phyloP scores from a whole-genome alignment of 2,329 filamentous ascomycete genomes.

The Leptodontidium sp. region DNA sequence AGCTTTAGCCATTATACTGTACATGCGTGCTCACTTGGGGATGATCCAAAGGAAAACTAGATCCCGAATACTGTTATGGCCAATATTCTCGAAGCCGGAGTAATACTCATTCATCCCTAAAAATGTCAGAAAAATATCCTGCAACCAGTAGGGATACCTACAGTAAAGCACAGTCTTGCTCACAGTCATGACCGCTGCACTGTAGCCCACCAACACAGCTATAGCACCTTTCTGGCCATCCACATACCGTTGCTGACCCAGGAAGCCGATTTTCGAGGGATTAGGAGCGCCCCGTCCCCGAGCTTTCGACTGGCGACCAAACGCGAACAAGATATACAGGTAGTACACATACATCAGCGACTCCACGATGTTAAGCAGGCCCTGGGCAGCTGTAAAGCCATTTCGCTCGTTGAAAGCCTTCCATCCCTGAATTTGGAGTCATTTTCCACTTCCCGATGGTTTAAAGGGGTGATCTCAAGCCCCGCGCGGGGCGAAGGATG shows the following conservation, averaged over 20 bases:
- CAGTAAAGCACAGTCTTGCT: constrained; percentile 75
- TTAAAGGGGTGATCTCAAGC: not conserved
- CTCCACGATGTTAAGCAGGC: constrained; percentile 67
- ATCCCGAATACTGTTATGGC: constrained; percentile 64
- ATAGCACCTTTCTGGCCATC: constrained; percentile 59
- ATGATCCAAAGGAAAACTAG: constrained; percentile 69
- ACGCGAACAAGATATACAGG: constrained; percentile 58
- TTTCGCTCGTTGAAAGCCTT: constrained; percentile 66
- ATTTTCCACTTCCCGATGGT: not conserved
- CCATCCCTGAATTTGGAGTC: constrained; percentile 51
- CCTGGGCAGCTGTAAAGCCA: constrained; percentile 72
- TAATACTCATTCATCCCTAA: constrained; percentile 67
- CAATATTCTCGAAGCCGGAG: constrained; percentile 66
- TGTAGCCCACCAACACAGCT: constrained; percentile 66
- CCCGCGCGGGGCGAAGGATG: not conserved
- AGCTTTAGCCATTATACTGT: constrained; percentile 24
- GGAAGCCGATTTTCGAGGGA: constrained; percentile 49
- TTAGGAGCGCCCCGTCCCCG: constrained; percentile 43
- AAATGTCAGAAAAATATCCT: constrained; percentile 17
- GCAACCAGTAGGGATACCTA: constrained; percentile 48
- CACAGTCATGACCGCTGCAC: constrained; percentile 67
- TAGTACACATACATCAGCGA: constrained; percentile 66
- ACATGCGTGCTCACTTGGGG: constrained; percentile 65
- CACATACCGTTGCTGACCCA: constrained; percentile 59
- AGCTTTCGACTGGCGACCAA: constrained; percentile 49